Base-by-base conservation (phyloP, 176 grass and related monocot species). In the Eragrostis nindensis region DNA sequence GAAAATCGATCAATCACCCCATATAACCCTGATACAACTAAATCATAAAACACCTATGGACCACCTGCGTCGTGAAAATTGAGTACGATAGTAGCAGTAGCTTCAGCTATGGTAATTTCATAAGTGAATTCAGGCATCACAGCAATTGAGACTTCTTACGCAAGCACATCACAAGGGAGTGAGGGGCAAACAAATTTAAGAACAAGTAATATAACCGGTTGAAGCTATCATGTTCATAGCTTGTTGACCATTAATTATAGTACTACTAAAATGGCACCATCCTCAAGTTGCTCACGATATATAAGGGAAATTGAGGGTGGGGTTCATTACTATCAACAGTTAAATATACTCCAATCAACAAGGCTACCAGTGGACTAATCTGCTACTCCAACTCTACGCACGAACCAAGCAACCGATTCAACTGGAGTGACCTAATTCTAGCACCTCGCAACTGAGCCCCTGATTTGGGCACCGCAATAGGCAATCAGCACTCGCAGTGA, bases 401-500 rank as follows among this genome's bases (percentile, higher is more conserved):
- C 40, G 41, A 76, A 36, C 48, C 27, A 61, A 25, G 36, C 16
- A 48, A 70, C 61, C 13, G 3, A 19, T 47, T 22, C 11, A 22
- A 40, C 27, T 19, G 59, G 29, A 36, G 57, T 32, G 38, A 13
- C 66, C 38, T 19, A 61, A 21, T 78, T n/a, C 22, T 40, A 59
- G 14, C 22, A 18, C 9, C 45, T 63, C 18, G 63, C 32, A 75
- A n/a, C 14, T 30, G 11, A 59, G 60, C 29, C 29, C 70, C 77
- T 68, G 50, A 80, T 86, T 80, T 43, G n/a, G n/a, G 44, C 12
- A 25, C 69, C 17, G 3, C 50, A 22, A 21, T 74, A 29, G 8
- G 10, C 30, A 57, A 74, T 7, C 18, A 6, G 1, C n/a, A n/a
- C n/a, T n/a, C n/a, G n/a, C n/a, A 67, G 3, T 11, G 22, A 32